Percentiles rank a stretch among this genome's conserved stretches.
These are phyloP conservation scores for Populus euphratica DNA, from an alignment of 345 rosid genomes.

Conservation along the genomic window DNA sequence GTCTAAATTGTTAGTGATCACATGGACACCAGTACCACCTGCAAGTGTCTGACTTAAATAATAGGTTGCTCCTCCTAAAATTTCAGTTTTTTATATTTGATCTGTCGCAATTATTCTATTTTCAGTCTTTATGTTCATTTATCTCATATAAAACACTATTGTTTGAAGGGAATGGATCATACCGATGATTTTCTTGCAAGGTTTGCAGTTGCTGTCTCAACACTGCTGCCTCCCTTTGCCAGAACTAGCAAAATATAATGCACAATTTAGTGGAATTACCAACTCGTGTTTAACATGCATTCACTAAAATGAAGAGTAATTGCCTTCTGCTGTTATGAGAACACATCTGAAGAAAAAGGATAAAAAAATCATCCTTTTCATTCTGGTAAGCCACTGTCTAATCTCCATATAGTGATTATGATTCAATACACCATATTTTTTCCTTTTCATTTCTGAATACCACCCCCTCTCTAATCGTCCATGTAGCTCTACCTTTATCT, in stretches of 20 bases:
- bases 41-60: not conserved
- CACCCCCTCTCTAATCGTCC: not conserved
- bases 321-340: not conserved
- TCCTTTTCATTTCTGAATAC: not conserved
- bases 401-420: not conserved
- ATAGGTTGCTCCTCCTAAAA: no score
- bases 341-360: not conserved
- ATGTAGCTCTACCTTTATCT: not conserved
- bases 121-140: not conserved
- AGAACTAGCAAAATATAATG: conserved; percentile 46
- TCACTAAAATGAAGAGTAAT: not conserved
- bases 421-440: not conserved
- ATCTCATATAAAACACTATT: not conserved
- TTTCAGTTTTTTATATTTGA: not conserved
- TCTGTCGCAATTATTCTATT: not conserved
- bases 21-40: not conserved
- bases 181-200: conserved; percentile 83
- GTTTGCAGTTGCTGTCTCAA: conserved; percentile 65
- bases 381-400: not conserved
- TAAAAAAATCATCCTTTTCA: not conserved
- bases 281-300: not conserved
- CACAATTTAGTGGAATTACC: conserved; percentile 8
- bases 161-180: conserved; percentile 14
- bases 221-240: conserved; percentile 76
- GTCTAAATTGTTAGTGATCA: not conserved